Percentiles rank a stretch among this genome's conserved stretches.
Conservation (phyloP, 2,329 filamentous ascomycete genomes). For the Alternaria hordeiaustralica region DNA sequence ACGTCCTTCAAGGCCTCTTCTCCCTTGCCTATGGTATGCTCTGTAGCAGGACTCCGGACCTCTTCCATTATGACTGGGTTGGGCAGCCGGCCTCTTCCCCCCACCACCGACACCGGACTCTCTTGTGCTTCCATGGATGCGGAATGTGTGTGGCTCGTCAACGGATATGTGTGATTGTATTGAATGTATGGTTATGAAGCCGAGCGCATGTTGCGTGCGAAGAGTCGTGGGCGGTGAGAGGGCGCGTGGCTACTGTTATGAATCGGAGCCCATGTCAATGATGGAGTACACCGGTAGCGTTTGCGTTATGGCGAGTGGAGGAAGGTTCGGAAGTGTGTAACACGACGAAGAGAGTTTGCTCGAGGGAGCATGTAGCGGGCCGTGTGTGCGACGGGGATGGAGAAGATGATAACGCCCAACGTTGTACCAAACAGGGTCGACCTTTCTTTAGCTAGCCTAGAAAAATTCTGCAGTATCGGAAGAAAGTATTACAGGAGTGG, state of each 20-base stretch:
- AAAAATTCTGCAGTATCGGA: conserved; percentile 26
- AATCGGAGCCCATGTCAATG: conserved; percentile 25
- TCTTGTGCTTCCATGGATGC: conserved; percentile 40
- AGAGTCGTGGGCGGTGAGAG: conserved; percentile 41
- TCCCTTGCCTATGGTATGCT: conserved; percentile 51
- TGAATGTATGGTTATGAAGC: conserved; percentile 23
- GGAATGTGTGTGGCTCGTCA: conserved; percentile 3
- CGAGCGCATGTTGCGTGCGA: conserved; percentile 27
- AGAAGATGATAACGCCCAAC: conserved; percentile 35
- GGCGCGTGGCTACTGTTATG: conserved; percentile 31
- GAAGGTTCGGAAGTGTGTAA: conserved; percentile 19
- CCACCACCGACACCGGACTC: conserved; percentile 40
- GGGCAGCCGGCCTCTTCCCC: conserved; percentile 33
- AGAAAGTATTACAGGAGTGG: conserved; percentile 21
- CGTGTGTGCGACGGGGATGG: conserved; percentile 29
- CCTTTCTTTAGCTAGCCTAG: conserved; percentile 41
- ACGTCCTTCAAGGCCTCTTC: conserved; percentile 84
- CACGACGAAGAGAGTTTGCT: conserved; percentile 28
- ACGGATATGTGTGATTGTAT: conserved; percentile 8
- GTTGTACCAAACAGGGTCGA: conserved; percentile 22
- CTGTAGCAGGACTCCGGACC: conserved; percentile 13
- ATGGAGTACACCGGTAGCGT: conserved; percentile 2
- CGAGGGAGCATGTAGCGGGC: conserved; percentile 23
- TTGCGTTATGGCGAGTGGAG: conserved; percentile 19
- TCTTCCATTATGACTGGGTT: conserved; percentile 30